Percentiles rank a stretch among this genome's conserved stretches.
Conservation (phyloP, 1,284 basidiomycete species). For the Ceraceosorus bombacis region DNA sequence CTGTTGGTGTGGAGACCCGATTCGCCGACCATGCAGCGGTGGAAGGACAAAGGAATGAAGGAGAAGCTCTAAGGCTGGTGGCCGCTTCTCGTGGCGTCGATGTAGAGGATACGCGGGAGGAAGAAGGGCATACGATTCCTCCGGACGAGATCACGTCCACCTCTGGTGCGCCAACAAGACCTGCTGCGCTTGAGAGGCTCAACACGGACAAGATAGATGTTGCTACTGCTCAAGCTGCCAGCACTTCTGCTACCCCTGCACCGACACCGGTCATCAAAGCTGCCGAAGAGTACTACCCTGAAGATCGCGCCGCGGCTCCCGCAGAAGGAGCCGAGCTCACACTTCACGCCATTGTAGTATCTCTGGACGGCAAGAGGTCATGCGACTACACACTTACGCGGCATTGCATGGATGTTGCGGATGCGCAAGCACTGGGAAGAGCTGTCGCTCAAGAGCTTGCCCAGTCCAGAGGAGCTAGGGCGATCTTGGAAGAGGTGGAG, state of each 20-base stretch:
- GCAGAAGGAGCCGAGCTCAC: constrained; percentile 23
- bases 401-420: constrained; percentile 24
- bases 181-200: constrained; percentile 22
- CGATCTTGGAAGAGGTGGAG: constrained; percentile 46
- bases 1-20: constrained; percentile 72
- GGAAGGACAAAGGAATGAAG: constrained; percentile 36
- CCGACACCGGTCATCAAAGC: background rate
- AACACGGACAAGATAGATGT: constrained; percentile 18
- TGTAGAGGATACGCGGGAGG: constrained; percentile 15
- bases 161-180: constrained; percentile 3
- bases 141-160: constrained; percentile 7
- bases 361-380: constrained; percentile 38
- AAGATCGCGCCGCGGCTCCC: constrained; percentile 13
- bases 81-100: constrained; percentile 22
- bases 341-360: constrained; percentile 45
- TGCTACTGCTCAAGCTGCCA: constrained; percentile 8
- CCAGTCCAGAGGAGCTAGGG: constrained; percentile 30
- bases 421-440: constrained; percentile 34
- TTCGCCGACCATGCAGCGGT: constrained; percentile 40
- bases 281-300: background rate
- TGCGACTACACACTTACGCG: constrained; percentile 23
- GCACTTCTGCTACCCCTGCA: background rate
- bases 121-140: constrained; percentile 31
- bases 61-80: constrained; percentile 18
- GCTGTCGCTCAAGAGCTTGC: constrained; percentile 38